These are phyloP conservation scores for Mycogone perniciosa DNA, from an alignment of 2,329 filamentous ascomycete species.

Conservation along the genomic window DNA sequence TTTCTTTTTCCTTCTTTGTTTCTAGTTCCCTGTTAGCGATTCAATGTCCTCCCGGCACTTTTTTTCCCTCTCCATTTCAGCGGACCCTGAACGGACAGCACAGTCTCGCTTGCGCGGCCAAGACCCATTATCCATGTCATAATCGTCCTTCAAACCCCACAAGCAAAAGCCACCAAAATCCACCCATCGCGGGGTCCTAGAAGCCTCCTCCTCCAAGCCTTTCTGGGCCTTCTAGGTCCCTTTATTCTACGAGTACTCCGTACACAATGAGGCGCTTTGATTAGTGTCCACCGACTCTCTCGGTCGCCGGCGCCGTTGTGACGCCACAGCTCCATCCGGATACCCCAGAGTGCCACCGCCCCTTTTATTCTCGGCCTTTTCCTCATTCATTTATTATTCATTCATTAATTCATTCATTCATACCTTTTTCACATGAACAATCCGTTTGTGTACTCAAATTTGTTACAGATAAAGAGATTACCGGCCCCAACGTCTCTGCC, in stretches of 20 bases:
- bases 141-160: not conserved
- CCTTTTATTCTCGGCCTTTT: conserved; percentile 13
- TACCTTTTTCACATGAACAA: not conserved
- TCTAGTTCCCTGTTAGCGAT: not conserved
- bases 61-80: not conserved
- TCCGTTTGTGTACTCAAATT: conserved; percentile 3
- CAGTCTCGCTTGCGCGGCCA: not conserved
- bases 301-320: not conserved
- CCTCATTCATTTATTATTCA: conserved; percentile 6
- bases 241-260: too few relatives aligned
- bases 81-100: not conserved
- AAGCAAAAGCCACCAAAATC: not conserved
- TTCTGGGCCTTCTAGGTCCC: too few relatives aligned
- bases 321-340: not conserved
- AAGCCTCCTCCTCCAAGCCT: not conserved
- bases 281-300: not conserved
- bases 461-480: too few relatives aligned
- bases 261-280: not conserved
- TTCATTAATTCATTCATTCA: conserved; percentile 8
- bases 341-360: conserved; percentile 1
- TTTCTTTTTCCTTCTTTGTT: conserved; percentile 8
- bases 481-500: conserved; percentile 8
- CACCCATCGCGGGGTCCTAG: not conserved
- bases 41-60: not conserved
- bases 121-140: not conserved